phyloP scores from a whole-genome alignment of 225 moss, liverwort and hornwort species.

The Straminergon stramineum region DNA sequence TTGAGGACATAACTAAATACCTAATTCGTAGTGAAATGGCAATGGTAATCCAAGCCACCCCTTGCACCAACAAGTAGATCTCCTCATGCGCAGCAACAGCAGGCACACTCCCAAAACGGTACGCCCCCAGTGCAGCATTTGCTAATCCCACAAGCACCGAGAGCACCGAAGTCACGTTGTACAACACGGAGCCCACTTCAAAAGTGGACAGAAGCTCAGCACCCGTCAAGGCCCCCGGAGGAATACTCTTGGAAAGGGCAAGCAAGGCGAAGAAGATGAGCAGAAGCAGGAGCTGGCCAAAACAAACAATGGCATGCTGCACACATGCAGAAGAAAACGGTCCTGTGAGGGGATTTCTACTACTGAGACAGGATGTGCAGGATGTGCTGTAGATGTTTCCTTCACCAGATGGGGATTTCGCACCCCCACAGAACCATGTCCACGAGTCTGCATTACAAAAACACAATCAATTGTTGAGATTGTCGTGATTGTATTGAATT shows the following conservation, averaged over 20 bases:
- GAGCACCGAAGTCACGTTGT: constrained; percentile 29
- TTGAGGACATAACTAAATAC: neutral
- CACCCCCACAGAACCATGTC: constrained; percentile 38
- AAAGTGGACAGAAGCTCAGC: constrained; percentile 25
- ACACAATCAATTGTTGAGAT: neutral
- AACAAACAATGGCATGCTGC: constrained; percentile 36
- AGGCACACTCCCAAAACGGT: neutral
- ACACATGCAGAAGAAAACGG: constrained; percentile 13
- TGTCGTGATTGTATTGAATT: neutral
- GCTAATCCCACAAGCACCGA: constrained; percentile 23
- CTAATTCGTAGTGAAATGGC: constrained; percentile 32
- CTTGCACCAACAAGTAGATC: constrained; percentile 35
- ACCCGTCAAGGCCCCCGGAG: constrained; percentile 31
- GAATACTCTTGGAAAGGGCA: constrained; percentile 12
- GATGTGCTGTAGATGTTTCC: neutral
- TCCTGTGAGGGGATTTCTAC: neutral
- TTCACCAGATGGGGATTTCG: constrained; percentile 1
- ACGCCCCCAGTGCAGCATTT: neutral
- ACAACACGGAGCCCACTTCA: constrained; percentile 34
- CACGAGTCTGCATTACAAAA: constrained; percentile 17
- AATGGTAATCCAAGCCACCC: constrained; percentile 41
- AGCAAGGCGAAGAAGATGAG: constrained; percentile 23
- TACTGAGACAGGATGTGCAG: neutral
- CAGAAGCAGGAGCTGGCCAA: constrained; percentile 29
- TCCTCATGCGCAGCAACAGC: constrained; percentile 2